phyloP scores from a whole-genome alignment of 345 rosid genomes.

The Pseudoturritis turrita region DNA sequence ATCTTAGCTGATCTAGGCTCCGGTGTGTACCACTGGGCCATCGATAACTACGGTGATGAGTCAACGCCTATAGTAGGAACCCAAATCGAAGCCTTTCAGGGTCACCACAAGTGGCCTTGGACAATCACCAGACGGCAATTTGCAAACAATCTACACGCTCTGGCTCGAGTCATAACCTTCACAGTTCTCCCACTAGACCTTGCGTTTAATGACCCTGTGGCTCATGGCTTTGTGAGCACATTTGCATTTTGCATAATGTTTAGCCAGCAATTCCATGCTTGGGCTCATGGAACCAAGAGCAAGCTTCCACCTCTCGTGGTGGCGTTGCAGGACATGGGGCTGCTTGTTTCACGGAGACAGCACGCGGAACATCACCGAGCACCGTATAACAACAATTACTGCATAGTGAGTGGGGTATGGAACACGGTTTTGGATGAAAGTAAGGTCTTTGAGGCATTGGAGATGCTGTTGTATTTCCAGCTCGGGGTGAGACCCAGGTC shows the following conservation, averaged over 20 bases:
- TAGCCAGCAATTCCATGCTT: slow-evolving; percentile 93
- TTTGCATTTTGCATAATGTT: slow-evolving; percentile 76
- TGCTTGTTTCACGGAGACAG: slow-evolving; percentile 63
- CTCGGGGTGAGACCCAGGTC: slow-evolving; percentile 67
- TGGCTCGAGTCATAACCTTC: slow-evolving; percentile 56
- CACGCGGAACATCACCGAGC: slow-evolving; percentile 74
- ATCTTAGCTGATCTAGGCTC: slow-evolving; percentile 78
- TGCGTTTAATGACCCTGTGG: slow-evolving; percentile 39
- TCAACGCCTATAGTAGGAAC: slow-evolving; percentile 65
- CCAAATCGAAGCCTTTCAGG: slow-evolving; percentile 88
- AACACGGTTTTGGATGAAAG: slow-evolving; percentile 56
- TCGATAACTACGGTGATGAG: slow-evolving; percentile 77
- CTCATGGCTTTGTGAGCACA: slow-evolving; percentile 51
- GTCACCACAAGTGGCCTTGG: slow-evolving; percentile 95
- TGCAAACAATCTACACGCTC: slow-evolving; percentile 80
- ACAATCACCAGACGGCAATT: slow-evolving; percentile 74
- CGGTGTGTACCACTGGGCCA: slow-evolving; percentile 94
- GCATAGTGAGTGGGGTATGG: slow-evolving; percentile 89
- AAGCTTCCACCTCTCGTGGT: slow-evolving; percentile 63
- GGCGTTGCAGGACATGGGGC: slow-evolving; percentile 61
- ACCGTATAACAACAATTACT: slow-evolving; percentile 80
- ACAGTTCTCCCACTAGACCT: slow-evolving; percentile 59
- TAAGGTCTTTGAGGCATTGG: slow-evolving; percentile 66
- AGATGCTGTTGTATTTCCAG: slow-evolving; percentile 62
- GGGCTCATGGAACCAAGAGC: slow-evolving; percentile 94